Conservation (phyloP, 805 yeast species). For the Huiozyma sinensis region DNA sequence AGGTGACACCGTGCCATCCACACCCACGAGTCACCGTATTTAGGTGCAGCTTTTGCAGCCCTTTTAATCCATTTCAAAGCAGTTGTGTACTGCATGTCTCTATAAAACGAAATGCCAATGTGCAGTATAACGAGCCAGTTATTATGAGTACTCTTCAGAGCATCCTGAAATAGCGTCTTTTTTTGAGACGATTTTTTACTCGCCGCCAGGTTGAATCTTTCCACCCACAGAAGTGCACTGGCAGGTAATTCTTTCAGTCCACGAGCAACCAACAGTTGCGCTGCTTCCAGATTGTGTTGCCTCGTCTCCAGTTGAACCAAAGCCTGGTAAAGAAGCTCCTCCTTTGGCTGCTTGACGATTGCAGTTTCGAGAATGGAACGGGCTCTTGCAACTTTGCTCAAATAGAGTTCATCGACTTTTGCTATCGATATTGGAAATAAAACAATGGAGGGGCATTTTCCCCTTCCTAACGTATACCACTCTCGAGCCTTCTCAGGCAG, state of each 20-base stretch:
- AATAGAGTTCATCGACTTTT: constrained; percentile 32
- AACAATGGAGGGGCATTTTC: constrained; percentile 33
- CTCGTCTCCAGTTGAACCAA: constrained; percentile 48
- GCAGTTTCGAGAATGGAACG: constrained; percentile 67
- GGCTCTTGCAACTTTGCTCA: constrained; percentile 42
- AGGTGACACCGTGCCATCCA: constrained; percentile 43
- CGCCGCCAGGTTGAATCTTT: constrained; percentile 35
- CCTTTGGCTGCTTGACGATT: constrained; percentile 37
- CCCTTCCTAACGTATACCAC: constrained; percentile 38
- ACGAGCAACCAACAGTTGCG: constrained; percentile 42
- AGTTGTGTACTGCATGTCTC: constrained; percentile 48
- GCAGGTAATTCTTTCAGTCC: constrained; percentile 50
- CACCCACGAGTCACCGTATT: constrained; percentile 71
- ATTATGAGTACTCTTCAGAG: constrained; percentile 56
- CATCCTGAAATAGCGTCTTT: constrained; percentile 54
- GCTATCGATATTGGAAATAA: constrained; percentile 49
- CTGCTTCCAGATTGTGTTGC: constrained; percentile 39
- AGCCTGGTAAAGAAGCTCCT: constrained; percentile 47
- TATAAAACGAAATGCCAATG: constrained; percentile 61
- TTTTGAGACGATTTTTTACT: constrained; percentile 38
- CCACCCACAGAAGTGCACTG: constrained; percentile 57
- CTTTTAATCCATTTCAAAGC: constrained; percentile 68
- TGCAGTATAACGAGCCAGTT: constrained; percentile 46
- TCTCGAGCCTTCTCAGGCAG: constrained; percentile 36
- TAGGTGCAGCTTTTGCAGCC: constrained; percentile 43